Conservation (phyloP, 2,329 filamentous ascomycete genomes). For the Colletotrichum endophyticum region DNA sequence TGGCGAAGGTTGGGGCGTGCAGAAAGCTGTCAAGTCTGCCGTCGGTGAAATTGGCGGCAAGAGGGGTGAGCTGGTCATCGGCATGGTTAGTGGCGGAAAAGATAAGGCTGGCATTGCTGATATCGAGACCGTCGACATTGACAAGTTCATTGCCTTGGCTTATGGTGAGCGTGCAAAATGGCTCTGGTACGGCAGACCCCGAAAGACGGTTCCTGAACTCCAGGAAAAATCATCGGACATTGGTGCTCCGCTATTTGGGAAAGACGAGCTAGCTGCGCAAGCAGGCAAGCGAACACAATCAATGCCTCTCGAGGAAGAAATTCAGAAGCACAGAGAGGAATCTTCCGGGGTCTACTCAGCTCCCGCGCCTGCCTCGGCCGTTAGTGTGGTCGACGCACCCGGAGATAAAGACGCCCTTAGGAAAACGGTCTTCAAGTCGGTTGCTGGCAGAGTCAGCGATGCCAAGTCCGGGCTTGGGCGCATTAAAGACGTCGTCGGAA, state of each 20-base stretch:
- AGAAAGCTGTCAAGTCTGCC: conserved; percentile 92
- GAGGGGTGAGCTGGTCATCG: conserved; percentile 91
- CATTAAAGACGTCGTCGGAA: conserved; percentile 84
- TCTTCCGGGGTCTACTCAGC: conserved; percentile 46
- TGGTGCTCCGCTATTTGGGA: conserved; percentile 55
- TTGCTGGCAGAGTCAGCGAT: conserved; percentile 79
- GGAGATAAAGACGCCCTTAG: conserved; percentile 64
- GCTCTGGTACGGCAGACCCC: conserved; percentile 92
- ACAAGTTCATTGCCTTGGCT: conserved; percentile 78
- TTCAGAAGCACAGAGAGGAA: conserved; percentile 50
- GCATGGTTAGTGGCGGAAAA: conserved; percentile 79
- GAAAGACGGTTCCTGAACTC: conserved; percentile 62
- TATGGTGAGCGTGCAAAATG: conserved; percentile 88
- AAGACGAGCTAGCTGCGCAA: conserved; percentile 51
- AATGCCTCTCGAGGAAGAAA: conserved; percentile 57
- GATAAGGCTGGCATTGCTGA: conserved; percentile 92
- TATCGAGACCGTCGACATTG: conserved; percentile 89
- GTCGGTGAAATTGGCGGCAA: conserved; percentile 94
- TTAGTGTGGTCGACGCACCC: conserved; percentile 51
- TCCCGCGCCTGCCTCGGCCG: conserved; percentile 48
- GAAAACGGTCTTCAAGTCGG: conserved; percentile 76
- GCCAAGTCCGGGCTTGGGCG: conserved; percentile 82
- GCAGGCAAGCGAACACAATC: conserved; percentile 56
- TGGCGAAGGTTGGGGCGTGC: conserved; percentile 90
- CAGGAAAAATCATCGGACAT: conserved; percentile 53